Percentiles rank a stretch among this genome's conserved stretches.
phyloP scores from a whole-genome alignment of 116 monocot genomes.

The Zostera marina region DNA sequence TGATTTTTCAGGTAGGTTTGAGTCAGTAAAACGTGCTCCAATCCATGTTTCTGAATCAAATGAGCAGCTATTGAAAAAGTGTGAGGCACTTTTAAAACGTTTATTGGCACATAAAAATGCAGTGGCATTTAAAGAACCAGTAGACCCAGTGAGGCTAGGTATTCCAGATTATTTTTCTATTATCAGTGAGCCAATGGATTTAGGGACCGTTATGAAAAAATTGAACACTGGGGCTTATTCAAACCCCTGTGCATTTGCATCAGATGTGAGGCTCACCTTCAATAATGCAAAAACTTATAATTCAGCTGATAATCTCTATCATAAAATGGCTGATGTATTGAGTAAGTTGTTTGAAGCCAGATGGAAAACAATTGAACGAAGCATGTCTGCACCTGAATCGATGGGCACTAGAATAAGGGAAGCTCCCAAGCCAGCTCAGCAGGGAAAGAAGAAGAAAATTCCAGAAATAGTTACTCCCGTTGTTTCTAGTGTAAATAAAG shows the following conservation, averaged over 20 bases:
- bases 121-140: slow-evolving; percentile 64
- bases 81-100: slow-evolving; percentile 47
- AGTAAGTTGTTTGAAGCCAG: slow-evolving; percentile 65
- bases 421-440: slow-evolving; percentile 15
- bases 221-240: slow-evolving; percentile 43
- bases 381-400: slow-evolving; percentile 24
- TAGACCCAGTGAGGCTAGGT: slow-evolving; percentile 64
- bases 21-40: slow-evolving; percentile 18
- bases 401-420: slow-evolving; percentile 16
- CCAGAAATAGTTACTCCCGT: slow-evolving; percentile 5
- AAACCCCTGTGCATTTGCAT: slow-evolving; percentile 44
- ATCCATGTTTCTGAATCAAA: slow-evolving; percentile 8
- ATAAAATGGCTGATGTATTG: slow-evolving; percentile 67
- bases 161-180: slow-evolving; percentile 77
- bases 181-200: slow-evolving; percentile 92
- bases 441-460: slow-evolving; percentile 49
- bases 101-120: slow-evolving; percentile 46
- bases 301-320: slow-evolving; percentile 65
- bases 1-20: slow-evolving; percentile 26
- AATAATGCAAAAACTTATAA: slow-evolving; percentile 88
- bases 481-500: neutral
- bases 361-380: slow-evolving; percentile 75
- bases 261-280: slow-evolving; percentile 88
- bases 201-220: slow-evolving; percentile 67
- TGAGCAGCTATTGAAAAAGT: slow-evolving; percentile 49